phyloP scores from a whole-genome alignment of 2,329 filamentous ascomycete species.

The Penicillium sp. region DNA sequence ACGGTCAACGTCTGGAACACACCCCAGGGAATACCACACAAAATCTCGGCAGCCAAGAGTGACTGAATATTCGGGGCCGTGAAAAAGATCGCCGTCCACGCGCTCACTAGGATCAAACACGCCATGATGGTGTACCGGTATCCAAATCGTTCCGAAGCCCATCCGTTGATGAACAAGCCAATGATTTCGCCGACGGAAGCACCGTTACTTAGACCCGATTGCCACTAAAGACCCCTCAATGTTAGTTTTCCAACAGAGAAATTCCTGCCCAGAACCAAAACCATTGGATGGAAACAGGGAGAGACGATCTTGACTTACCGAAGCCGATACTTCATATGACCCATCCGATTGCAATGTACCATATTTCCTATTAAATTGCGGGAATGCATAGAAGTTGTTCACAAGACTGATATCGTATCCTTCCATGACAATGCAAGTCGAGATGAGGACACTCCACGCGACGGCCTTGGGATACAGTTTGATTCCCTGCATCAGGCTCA shows the following conservation, averaged over 20 bases:
- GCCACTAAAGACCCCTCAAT: constrained; percentile 38
- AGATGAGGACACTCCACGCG: constrained; percentile 79
- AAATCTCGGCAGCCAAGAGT: constrained; percentile 52
- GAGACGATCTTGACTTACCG: constrained; percentile 28
- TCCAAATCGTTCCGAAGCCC: constrained; percentile 52
- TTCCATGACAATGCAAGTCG: constrained; percentile 90
- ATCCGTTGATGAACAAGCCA: constrained; percentile 54
- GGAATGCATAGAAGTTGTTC: constrained; percentile 70
- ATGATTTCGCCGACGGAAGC: constrained; percentile 50
- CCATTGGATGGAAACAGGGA: background rate
- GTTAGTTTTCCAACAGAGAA: background rate
- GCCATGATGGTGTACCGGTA: constrained; percentile 54
- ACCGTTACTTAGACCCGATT: constrained; percentile 47
- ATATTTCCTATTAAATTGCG: constrained; percentile 44
- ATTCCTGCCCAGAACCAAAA: background rate
- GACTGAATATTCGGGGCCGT: constrained; percentile 50
- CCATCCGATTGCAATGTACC: constrained; percentile 35
- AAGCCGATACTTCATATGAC: constrained; percentile 40
- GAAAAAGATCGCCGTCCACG: constrained; percentile 54
- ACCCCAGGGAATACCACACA: constrained; percentile 54
- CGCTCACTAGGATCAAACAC: constrained; percentile 48
- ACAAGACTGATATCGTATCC: constrained; percentile 81
- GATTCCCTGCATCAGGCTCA: constrained; percentile 75
- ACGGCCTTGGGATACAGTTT: constrained; percentile 85
- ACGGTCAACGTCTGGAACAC: constrained; percentile 53